Evolutionary conservation across 768 basidiomycete species (phyloP).

Genomic region (Daedaleopsis sinensis): DNA sequence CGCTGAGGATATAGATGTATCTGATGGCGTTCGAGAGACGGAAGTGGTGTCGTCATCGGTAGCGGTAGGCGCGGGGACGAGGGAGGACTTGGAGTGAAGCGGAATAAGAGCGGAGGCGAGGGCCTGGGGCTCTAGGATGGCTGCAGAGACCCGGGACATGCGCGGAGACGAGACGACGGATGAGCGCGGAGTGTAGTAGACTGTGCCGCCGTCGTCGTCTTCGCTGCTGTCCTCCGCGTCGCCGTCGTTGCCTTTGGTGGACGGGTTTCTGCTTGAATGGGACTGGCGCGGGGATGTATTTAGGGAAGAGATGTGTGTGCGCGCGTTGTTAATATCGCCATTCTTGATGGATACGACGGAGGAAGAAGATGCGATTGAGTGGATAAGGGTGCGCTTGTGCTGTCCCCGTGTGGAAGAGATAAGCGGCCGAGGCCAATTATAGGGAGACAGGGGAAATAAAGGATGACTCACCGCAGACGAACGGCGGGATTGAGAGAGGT

Average conservation of each 20-base stretch:
- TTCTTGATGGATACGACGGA: constrained; percentile 18
- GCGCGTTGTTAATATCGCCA: constrained; percentile 1
- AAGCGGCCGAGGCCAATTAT: constrained; percentile 1
- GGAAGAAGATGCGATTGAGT: constrained; percentile 23
- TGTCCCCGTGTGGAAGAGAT: constrained; percentile 4
- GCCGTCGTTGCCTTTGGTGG: constrained; percentile 19
- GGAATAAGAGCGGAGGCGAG: constrained; percentile 30
- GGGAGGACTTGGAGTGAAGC: constrained; percentile 30
- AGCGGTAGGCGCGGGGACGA: constrained; percentile 22
- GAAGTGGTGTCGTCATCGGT: constrained; percentile 17
- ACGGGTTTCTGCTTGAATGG: constrained; percentile 18
- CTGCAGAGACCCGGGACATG: constrained; percentile 43
- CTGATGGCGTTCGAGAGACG: constrained; percentile 38
- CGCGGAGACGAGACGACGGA: constrained; percentile 50
- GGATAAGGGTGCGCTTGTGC: constrained; percentile 21
- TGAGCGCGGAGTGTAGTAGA: constrained; percentile 61
- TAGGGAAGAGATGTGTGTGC: constrained; percentile 10
- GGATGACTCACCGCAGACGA: constrained; percentile 5
- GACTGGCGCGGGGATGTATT: constrained; percentile 14
- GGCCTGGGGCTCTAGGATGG: constrained; percentile 32
- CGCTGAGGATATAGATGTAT: constrained; percentile 40
- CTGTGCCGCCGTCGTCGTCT: constrained; percentile 45
- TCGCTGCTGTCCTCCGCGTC: constrained; percentile 23
- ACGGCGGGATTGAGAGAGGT: constrained; percentile 2
- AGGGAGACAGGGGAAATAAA: neutral